Base-by-base conservation (phyloP, 2,329 filamentous ascomycete species). In the Blastomyces percursus region DNA sequence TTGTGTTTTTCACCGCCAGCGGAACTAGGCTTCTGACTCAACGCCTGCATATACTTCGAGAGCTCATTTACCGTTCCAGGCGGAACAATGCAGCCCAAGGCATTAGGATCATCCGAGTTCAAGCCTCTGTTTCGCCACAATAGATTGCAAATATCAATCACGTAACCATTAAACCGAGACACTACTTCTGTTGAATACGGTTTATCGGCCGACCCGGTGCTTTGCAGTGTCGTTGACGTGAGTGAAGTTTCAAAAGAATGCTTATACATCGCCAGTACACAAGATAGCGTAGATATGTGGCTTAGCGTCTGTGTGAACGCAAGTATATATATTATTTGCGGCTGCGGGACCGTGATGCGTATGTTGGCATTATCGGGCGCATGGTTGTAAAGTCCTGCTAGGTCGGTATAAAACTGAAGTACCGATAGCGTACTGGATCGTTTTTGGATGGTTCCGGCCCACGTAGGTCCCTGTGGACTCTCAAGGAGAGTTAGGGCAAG, bases 111-210 rank as follows among this genome's bases (percentile, higher is more conserved):
- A 1, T 78, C 77, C 14, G 77, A 77, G 63, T 84, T 84, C 64
- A 95, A 87, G 0, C 87, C 90, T 14, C 86, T 84, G 27, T 84
- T 83, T 9, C 90, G 84, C 90, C 90, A 95, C 56, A 94, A 73
- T 59, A 89, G 85, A 71, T 95, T 95, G 78, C 90, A 92, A 40
- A 91, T 82, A 71, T 96, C 91, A 85, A 94, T 92, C 40, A 95
- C 81, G 71, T 88, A 91, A 27, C 87, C 87, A 72, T 96, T 96
- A 77, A 94, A 92, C 30, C 82, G 77, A 66, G 85, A 83, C 50
- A 91, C 83, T 62, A 87, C 83, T 40, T 79, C 75, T 51, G 82
- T 79, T 35, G 84, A 79, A 65, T 86, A 87, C n/a, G 66, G 73
- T 74, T 55, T 65, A 66, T 69, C 68, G 56, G 66, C 62, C 48